A percentile compares a stretch with the other conserved stretches of the same genome.
Evolutionary conservation across 352 stramenopile species (phyloP).

Genomic region (Phytophthora megakarya): DNA sequence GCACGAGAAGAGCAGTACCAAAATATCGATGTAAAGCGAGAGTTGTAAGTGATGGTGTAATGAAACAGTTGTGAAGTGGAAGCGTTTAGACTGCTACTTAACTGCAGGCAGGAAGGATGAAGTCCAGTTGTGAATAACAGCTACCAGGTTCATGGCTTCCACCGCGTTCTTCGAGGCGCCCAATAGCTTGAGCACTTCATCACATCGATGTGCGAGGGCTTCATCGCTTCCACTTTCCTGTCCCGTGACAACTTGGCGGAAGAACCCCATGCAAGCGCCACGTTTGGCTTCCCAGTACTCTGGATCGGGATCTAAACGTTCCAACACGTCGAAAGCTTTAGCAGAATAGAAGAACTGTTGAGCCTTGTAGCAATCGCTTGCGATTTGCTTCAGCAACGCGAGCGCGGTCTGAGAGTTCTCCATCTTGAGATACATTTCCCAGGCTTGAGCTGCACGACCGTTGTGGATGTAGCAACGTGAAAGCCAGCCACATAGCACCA

Average conservation of each 20-base stretch:
- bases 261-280: slow-evolving; percentile 68
- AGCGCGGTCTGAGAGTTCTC: slow-evolving; percentile 53
- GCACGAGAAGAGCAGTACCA: slow-evolving; percentile 10
- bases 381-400: slow-evolving; percentile 63
- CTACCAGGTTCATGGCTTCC: slow-evolving; percentile 52
- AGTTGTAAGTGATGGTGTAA: too few relatives aligned
- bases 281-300: slow-evolving; percentile 83
- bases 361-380: slow-evolving; percentile 69
- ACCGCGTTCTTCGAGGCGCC: slow-evolving; percentile 57
- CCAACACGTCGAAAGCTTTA: slow-evolving; percentile 79
- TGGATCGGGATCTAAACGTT: slow-evolving; percentile 67
- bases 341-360: slow-evolving; percentile 65
- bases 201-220: slow-evolving; percentile 26
- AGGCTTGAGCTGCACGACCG: slow-evolving; percentile 42
- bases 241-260: slow-evolving; percentile 54
- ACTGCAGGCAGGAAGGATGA: slow-evolving; percentile 5
- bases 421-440: slow-evolving; percentile 71
- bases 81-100: not conserved
- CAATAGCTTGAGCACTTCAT: slow-evolving; percentile 62
- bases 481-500: slow-evolving; percentile 61
- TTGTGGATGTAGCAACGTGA: slow-evolving; percentile 57
- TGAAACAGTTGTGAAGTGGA: not conserved
- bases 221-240: slow-evolving; percentile 21
- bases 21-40: not conserved
- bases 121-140: slow-evolving; percentile 52